Evolutionary conservation across 2,329 filamentous ascomycete species (phyloP).

Genomic region (Sarocladium kiliense): DNA sequence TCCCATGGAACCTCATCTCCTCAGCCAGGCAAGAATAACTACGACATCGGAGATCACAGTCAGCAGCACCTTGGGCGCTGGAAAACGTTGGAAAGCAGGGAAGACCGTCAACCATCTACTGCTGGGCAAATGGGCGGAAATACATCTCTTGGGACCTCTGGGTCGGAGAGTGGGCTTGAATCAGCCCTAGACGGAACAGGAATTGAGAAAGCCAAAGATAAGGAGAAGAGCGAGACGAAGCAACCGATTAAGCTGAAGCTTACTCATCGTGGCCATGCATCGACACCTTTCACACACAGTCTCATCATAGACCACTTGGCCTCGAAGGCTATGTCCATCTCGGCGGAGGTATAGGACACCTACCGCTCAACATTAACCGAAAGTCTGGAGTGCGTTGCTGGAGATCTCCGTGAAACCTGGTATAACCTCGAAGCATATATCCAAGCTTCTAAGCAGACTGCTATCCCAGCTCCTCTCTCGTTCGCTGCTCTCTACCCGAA

Average conservation of each 20-base stretch:
- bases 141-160: too few species aligned
- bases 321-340: background rate
- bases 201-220: background rate
- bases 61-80: too few species aligned
- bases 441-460: background rate
- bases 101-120: too few species aligned
- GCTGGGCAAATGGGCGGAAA: too few species aligned
- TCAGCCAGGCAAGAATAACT: too few species aligned
- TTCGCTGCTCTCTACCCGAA: slow-evolving; percentile 5
- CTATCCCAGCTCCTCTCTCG: background rate
- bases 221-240: background rate
- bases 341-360: slow-evolving; percentile 4
- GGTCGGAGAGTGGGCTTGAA: too few species aligned
- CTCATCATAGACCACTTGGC: background rate
- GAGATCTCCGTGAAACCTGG: background rate
- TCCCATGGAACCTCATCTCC: too few species aligned
- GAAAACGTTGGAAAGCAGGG: too few species aligned
- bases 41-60: too few species aligned
- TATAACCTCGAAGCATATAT: background rate
- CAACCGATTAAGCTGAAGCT: background rate
- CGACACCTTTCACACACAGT: background rate
- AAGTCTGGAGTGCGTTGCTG: background rate
- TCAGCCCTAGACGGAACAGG: too few species aligned
- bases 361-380: background rate
- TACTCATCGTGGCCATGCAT: background rate